Conservation (phyloP, 2,329 filamentous ascomycete species). For the Beauveria australis region DNA sequence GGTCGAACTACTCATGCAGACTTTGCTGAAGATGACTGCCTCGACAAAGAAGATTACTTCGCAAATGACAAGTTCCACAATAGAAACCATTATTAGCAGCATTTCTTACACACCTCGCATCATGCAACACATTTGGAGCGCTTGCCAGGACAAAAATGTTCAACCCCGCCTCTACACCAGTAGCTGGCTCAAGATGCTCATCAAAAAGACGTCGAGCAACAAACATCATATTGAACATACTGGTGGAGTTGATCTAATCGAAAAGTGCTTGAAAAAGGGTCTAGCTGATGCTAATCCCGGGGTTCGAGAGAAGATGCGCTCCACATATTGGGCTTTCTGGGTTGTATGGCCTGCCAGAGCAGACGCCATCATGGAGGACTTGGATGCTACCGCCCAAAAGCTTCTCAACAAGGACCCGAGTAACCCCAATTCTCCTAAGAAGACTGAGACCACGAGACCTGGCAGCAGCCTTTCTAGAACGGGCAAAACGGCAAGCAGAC, state of each 20-base stretch:
- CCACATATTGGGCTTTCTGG: slow-evolving; percentile 79
- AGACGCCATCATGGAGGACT: slow-evolving; percentile 65
- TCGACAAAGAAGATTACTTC: slow-evolving; percentile 90
- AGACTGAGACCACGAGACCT: slow-evolving; percentile 43
- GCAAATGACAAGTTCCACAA: slow-evolving; percentile 70
- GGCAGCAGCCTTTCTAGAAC: slow-evolving; percentile 56
- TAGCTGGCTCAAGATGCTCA: slow-evolving; percentile 75
- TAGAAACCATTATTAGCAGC: slow-evolving; percentile 72
- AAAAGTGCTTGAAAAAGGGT: slow-evolving; percentile 83
- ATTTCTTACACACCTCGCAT: slow-evolving; percentile 73
- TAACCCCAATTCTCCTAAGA: slow-evolving; percentile 65
- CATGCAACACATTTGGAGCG: slow-evolving; percentile 75
- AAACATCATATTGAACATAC: slow-evolving; percentile 77
- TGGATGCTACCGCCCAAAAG: slow-evolving; percentile 72
- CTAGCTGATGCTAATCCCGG: slow-evolving; percentile 84
- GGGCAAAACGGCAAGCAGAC: slow-evolving; percentile 48
- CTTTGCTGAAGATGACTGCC: slow-evolving; percentile 79
- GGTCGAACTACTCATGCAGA: slow-evolving; percentile 84
- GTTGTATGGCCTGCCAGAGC: slow-evolving; percentile 70
- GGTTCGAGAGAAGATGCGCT: slow-evolving; percentile 78
- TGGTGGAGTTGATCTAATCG: slow-evolving; percentile 73
- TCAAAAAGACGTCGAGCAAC: slow-evolving; percentile 69
- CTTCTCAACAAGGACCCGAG: slow-evolving; percentile 74
- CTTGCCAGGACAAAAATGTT: slow-evolving; percentile 88
- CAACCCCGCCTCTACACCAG: slow-evolving; percentile 72